These are phyloP conservation scores for Backusella circina DNA, from an alignment of 192 early-diverging fungal genomes.

Conservation along the genomic window DNA sequence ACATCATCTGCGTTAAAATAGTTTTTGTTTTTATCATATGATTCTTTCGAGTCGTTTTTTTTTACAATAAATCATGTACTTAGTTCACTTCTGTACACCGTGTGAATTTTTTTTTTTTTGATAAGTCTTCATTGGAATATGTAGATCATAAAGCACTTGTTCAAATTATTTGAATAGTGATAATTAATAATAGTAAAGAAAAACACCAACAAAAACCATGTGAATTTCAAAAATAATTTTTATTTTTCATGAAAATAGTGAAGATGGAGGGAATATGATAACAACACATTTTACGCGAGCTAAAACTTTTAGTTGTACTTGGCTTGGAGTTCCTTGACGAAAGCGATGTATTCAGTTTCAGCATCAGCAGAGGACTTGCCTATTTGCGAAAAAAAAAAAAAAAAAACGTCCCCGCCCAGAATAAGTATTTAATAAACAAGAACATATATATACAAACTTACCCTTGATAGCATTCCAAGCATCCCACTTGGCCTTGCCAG, in stretches of 20 bases:
- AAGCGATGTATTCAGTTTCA: constrained; percentile 76
- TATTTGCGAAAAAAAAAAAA: neutral
- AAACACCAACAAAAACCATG: neutral
- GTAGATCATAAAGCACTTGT: neutral
- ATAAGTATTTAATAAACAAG: neutral
- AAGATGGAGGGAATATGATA: constrained; percentile 1
- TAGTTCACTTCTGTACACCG: neutral
- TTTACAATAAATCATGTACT: neutral
- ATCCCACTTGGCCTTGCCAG: constrained; percentile 77
- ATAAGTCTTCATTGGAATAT: neutral
- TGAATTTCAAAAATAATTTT: neutral
- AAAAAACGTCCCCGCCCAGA: too few species aligned
- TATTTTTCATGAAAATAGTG: neutral
- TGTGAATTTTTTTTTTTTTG: neutral
- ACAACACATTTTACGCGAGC: neutral
- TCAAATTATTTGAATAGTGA: neutral
- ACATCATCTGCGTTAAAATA: neutral
- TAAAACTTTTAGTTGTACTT: neutral
- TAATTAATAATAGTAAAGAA: neutral
- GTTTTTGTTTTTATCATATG: neutral
- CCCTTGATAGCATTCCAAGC: constrained; percentile 69
- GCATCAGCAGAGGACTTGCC: constrained; percentile 52
- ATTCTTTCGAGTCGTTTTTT: neutral
- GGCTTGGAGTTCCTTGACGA: constrained; percentile 59
- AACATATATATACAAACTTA: neutral